Percentiles rank a stretch among this genome's conserved stretches.
These are phyloP conservation scores for Funneliformis mosseae DNA, from an alignment of 192 early-diverging fungal genomes.

Conservation along the genomic window DNA sequence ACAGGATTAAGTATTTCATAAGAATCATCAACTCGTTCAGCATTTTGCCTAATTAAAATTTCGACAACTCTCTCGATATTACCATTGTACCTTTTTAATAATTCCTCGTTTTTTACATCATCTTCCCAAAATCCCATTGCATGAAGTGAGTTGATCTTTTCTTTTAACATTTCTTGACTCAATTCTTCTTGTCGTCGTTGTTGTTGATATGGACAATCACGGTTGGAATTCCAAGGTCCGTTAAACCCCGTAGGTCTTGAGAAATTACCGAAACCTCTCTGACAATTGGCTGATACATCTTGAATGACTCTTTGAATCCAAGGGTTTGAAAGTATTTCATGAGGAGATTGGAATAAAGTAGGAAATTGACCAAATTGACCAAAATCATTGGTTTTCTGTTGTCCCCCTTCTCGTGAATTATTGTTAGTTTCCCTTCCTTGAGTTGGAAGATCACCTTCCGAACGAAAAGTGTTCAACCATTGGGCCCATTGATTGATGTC, in stretches of 20 bases:
- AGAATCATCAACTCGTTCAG: neutral
- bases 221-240: neutral
- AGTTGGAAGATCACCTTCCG: neutral
- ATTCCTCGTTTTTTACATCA: constrained; percentile 15
- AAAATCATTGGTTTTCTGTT: neutral
- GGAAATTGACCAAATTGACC: neutral
- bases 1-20: neutral
- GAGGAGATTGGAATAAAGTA: neutral
- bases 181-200: constrained; percentile 23
- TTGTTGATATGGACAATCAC: neutral
- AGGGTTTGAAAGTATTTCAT: neutral
- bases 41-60: constrained; percentile 24
- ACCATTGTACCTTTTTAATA: constrained; percentile 36
- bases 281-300: neutral
- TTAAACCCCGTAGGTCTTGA: neutral
- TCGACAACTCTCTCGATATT: constrained; percentile 36
- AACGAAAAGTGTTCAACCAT: constrained; percentile 23
- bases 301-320: neutral
- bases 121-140: constrained; percentile 36
- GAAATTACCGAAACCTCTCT: neutral
- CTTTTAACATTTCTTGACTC: neutral
- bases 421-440: neutral
- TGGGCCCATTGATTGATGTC: constrained; percentile 23
- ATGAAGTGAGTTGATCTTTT: constrained; percentile 19
- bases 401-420: neutral